Evolutionary conservation across 192 early-diverging fungal species (phyloP).

Genomic region (Entophlyctis luteolus): DNA sequence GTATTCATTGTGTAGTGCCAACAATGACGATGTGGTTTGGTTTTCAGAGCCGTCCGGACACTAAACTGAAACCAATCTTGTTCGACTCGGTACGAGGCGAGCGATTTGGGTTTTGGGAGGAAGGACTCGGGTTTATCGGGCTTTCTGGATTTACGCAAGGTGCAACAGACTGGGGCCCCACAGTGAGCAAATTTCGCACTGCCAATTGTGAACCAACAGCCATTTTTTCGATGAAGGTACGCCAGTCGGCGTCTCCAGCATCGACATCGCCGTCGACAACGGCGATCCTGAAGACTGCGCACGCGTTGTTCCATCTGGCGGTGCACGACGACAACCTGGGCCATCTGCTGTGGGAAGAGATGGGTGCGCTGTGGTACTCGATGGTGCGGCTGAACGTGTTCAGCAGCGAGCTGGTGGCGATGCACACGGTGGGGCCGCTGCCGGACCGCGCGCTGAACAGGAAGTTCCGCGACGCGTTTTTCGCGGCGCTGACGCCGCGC

Average conservation of each 20-base stretch:
- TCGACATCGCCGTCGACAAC: conserved; percentile 4
- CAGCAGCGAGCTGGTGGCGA: conserved; percentile 13
- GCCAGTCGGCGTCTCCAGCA: background rate
- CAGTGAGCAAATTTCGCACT: background rate
- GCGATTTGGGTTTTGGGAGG: conserved; percentile 16
- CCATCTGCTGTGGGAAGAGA: conserved; percentile 33
- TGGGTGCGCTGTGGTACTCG: conserved; percentile 24
- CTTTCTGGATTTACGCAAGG: conserved; percentile 19
- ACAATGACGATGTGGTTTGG: no score
- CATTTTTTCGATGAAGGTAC: no score
- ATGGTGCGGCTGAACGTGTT: conserved; percentile 26
- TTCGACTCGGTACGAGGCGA: conserved; percentile 1
- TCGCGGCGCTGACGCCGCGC: conserved; percentile 12
- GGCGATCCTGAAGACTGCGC: background rate
- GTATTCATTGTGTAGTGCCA: background rate
- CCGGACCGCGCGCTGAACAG: conserved; percentile 16
- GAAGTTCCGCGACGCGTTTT: conserved; percentile 26
- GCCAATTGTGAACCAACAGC: no score
- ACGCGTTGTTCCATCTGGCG: conserved; percentile 28
- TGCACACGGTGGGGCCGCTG: background rate
- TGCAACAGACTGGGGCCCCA: conserved; percentile 1
- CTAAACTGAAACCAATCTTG: conserved; percentile 12
- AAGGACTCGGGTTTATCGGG: conserved; percentile 11
- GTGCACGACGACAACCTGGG: conserved; percentile 29
- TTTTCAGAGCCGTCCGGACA: background rate